phyloP scores from a whole-genome alignment of 2,329 filamentous ascomycete species.

The Aspergillus uvarum region DNA sequence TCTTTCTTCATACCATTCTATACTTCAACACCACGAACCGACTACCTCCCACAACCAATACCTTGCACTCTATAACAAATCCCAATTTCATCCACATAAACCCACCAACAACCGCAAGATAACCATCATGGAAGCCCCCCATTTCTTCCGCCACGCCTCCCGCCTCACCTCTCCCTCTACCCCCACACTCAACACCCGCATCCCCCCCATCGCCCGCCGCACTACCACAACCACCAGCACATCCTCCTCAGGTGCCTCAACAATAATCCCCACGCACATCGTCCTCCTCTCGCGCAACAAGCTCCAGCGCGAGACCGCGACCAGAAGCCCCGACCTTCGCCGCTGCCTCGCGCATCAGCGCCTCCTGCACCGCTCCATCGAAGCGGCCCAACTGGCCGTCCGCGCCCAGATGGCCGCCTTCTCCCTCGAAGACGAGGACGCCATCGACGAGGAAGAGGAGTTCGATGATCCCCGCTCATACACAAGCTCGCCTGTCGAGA shows the following conservation, averaged over 20 bases:
- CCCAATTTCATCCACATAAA: no score
- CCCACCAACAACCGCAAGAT: background rate
- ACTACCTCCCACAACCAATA: no score
- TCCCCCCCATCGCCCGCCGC: slow-evolving; percentile 6
- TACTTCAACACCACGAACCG: no score
- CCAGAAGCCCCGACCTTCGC: slow-evolving; percentile 24
- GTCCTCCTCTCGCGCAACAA: slow-evolving; percentile 20
- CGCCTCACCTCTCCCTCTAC: background rate
- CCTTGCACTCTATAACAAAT: no score
- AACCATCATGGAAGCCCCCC: background rate
- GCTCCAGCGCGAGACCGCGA: slow-evolving; percentile 15
- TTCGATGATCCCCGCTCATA: background rate
- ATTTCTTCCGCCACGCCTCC: background rate
- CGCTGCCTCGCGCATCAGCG: slow-evolving; percentile 25
- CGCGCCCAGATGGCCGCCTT: slow-evolving; percentile 13
- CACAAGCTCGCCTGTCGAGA: background rate
- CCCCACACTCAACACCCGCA: background rate
- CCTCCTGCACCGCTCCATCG: slow-evolving; percentile 19
- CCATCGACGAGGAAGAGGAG: slow-evolving; percentile 9
- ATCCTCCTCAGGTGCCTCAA: slow-evolving; percentile 10
- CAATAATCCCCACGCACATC: slow-evolving; percentile 10
- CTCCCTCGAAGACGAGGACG: slow-evolving; percentile 10
- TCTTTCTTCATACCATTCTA: no score
- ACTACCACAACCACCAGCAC: slow-evolving; percentile 19
- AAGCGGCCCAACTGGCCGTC: slow-evolving; percentile 18